Conservation (phyloP, 441 rosid species). For the Eugenia klotzschiana region DNA sequence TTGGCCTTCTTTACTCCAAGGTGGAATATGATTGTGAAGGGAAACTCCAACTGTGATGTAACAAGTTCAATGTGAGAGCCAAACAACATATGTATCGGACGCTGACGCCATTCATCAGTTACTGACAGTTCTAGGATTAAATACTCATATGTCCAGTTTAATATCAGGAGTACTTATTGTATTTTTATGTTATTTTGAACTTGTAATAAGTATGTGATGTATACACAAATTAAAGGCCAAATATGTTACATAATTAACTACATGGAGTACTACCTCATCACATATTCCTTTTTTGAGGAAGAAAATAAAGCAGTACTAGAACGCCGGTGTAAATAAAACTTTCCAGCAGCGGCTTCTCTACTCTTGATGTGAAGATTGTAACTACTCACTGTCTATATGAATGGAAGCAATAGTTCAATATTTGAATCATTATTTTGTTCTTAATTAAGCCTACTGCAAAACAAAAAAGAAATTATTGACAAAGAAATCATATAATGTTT, state of each 20-base stretch:
- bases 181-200: not conserved
- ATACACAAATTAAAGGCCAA: not conserved
- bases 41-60: not conserved
- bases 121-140: no score
- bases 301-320: rapidly evolving
- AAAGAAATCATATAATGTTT: not conserved
- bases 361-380: not conserved
- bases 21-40: not conserved
- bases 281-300: rapidly evolving
- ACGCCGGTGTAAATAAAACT: not conserved
- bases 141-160: no score
- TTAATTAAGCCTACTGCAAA: not conserved
- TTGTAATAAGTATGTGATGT: not conserved
- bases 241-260: not conserved
- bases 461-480: not conserved
- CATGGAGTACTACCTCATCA: not conserved
- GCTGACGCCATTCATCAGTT: no score
- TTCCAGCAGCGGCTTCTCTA: not conserved
- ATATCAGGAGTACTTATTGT: not conserved
- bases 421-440: not conserved
- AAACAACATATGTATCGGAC: rapidly evolving
- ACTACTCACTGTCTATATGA: not conserved
- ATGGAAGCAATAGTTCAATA: not conserved
- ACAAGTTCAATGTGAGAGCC: not conserved
- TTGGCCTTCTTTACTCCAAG: not conserved